Evolutionary conservation across 2,329 filamentous ascomycete genomes (phyloP), one percentile per base, ranked within the genome.

Genomic region (Thielaviopsis punctulata): DNA sequence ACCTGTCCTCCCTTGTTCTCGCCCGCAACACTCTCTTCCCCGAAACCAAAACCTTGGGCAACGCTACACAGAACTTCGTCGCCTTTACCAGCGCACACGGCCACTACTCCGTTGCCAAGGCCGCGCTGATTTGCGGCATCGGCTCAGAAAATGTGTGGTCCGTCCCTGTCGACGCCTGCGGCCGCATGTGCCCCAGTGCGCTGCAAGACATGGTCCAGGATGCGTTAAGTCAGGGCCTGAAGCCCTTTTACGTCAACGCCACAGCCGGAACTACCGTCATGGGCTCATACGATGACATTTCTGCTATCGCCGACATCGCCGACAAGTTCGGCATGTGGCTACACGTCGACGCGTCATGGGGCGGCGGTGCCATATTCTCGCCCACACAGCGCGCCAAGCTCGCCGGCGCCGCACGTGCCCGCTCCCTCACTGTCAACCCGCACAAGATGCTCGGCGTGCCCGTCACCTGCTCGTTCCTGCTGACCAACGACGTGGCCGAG

Each of bases 361-460:
- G 92, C 58, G 90, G 88, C 0, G 76, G 82, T 1, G 86, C 85
- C 55, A 73, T 86, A 57, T 95, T 96, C 67, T 84, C 80, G 0
- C 60, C 72, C n/a, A 68, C 68, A 53, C 81, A 84, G 44, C 69
- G 69, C 45, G 61, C 63, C 56, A 85, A 87, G 62, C 69, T 96
- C 9, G 64, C 69, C 1, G 90, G 90, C 13, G 71, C 76, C 2
- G 73, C 88, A 45, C 73, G 82, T 41, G 92, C 89, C 9, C 76
- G 95, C 65, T 86, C 80, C 13, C 71, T 96, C 39, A 86, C 88
- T 1, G 77, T 95, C 52, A 96, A 94, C 65, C 89, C 92, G 53
- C 92, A 98, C 69, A 96, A 96, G 69, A 96, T 96, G 92, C 76
- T 96, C 62, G 86, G 86, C 54, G 85, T 87, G 2, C 90, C 92